Percentiles rank a stretch among this genome's conserved stretches.
Evolutionary conservation across 108 stramenopile genomes (phyloP).

Genomic region (Nannochloropsis granulata): DNA sequence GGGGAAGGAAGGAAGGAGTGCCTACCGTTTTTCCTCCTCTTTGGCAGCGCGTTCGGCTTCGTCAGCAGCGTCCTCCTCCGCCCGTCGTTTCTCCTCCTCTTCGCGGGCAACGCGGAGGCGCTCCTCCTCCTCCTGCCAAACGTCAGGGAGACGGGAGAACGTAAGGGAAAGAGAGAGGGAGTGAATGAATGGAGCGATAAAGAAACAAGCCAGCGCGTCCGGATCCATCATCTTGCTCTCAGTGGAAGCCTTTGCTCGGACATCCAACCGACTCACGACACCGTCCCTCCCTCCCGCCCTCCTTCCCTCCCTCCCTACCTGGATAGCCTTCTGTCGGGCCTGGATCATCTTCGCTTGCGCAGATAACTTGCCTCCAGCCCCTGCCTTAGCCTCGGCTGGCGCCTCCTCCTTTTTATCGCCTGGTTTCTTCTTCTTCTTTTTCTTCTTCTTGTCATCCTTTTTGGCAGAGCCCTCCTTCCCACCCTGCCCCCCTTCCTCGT

Average conservation of each 20-base stretch:
- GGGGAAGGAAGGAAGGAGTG: neutral
- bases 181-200: neutral
- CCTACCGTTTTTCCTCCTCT: slow-evolving; percentile 27
- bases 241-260: neutral
- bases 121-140: slow-evolving; percentile 18
- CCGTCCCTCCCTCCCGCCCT: slow-evolving; percentile 9
- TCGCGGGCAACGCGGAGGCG: slow-evolving; percentile 30
- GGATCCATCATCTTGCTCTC: too few species aligned
- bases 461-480: neutral
- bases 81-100: slow-evolving; percentile 31
- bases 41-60: slow-evolving; percentile 19
- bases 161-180: neutral
- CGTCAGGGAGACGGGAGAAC: neutral
- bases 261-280: neutral
- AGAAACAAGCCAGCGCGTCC: neutral
- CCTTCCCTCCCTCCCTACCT: slow-evolving; percentile 5
- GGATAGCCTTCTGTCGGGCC: neutral
- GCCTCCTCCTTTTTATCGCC: neutral
- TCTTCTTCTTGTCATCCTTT: slow-evolving; percentile 27
- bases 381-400: neutral
- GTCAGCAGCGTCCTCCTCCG: slow-evolving; percentile 25
- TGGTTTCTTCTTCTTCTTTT: slow-evolving; percentile 33
- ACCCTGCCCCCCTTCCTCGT: neutral
- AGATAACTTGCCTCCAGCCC: neutral
- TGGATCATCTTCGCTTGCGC: neutral